phyloP scores from a whole-genome alignment of 768 basidiomycete species.

The Cantharellus cinnabarinus region DNA sequence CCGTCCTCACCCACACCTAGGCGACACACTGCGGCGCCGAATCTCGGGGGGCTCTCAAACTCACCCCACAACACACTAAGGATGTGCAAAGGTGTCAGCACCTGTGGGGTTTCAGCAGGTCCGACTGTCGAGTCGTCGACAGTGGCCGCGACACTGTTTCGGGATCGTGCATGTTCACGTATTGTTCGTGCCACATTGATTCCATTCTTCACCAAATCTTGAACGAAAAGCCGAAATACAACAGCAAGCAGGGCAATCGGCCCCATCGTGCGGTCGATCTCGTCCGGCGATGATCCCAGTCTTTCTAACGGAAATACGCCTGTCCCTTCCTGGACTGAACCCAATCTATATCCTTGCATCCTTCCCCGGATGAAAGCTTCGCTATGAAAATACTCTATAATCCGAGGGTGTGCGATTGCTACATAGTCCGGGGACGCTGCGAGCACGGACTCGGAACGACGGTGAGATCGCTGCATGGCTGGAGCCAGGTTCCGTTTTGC shows the following conservation, averaged over 20 bases:
- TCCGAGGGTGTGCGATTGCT: neutral
- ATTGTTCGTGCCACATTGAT: neutral
- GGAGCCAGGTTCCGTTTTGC: neutral
- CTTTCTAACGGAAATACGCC: neutral
- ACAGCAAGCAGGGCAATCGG: neutral
- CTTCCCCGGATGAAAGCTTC: neutral
- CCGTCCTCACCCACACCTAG: neutral
- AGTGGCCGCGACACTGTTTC: too few species aligned
- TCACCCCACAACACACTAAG: neutral
- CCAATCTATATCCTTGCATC: too few species aligned
- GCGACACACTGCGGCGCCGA: neutral
- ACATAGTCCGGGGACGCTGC: neutral
- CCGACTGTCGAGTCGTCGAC: too few species aligned
- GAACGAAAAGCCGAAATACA: neutral
- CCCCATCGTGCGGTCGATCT: neutral
- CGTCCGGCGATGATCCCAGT: neutral
- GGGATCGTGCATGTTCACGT: neutral
- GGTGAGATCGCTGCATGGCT: neutral
- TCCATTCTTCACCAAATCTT: neutral
- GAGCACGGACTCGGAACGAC: neutral
- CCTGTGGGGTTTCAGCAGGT: neutral
- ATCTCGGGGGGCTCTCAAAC: neutral
- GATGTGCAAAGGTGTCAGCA: neutral
- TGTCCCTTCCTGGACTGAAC: too few species aligned
- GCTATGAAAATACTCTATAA: neutral